Base-by-base conservation (phyloP, 129 eudicot species). In the Solidago caesia region DNA sequence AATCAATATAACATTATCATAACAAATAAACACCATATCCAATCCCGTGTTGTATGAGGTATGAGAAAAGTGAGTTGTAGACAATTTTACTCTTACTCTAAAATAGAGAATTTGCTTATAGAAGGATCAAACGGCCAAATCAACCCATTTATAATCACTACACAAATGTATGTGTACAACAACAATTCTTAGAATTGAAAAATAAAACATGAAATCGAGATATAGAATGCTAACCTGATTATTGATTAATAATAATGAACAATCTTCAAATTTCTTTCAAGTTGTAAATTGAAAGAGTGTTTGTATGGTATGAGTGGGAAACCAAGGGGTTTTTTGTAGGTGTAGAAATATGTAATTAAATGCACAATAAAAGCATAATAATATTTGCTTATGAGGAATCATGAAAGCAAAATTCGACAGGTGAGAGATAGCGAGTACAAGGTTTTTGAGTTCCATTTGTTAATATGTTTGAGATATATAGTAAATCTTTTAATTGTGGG, bases 371-470 rank as follows among this genome's bases (percentile, higher is more conserved):
- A 44, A 57, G 69, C 51, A 15, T 77, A 33, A 5, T 53, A 52
- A 25, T 79, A n/a, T 21, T 14, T 7, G 16, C n/a, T 46, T 6
- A 46, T 65, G n/a, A 77, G 64, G 81, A 49, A 77, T 77, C 55
- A 61, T 61, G 76, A 70, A 71, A 78, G 82, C 72, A 71, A 62
- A 44, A 78, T 70, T 78, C 66, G 66, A 62, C 64, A 63, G 72
- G 41, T 46, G 47, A 44, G 15, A 14, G 43, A 61, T 46, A 74
- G 51, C n/a, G 29, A 48, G 81, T 69, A 60, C 43, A 7, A 65
- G 7, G 14, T 68, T 49, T 77, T 77, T 46, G 70, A 57, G 73
- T 79, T 57, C 78, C 74, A 79, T 79, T 66, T 79, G 83, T 26
- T 26, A 10, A 55, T 55, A 15, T 25, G 8, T 25, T 9, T 9